Evolutionary conservation across 2,329 filamentous ascomycete genomes (phyloP), one percentile per base, ranked within the genome.

Genomic region (Chrysosporium keratinophilum): DNA sequence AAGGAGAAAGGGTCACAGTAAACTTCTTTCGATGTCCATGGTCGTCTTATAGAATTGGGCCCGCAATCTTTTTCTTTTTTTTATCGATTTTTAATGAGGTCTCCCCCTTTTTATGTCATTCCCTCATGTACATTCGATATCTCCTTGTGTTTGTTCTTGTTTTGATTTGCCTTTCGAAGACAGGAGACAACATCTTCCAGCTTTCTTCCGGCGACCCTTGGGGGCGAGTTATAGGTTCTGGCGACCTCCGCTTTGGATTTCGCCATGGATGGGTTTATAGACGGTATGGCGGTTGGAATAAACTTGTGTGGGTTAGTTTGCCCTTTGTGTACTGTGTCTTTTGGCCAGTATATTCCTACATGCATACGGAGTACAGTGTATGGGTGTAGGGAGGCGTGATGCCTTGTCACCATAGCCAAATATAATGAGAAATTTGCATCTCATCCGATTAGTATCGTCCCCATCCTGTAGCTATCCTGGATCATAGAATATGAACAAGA

Each of bases 1-100:
- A 49, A 60, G 33, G 61, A 66, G 5, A 59, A 63, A 41, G 67
- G 66, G 57, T 64, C 67, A 59, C 41, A 59, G 14, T 54, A 49
- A 51, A 34, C 9, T 17, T 19, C 23, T 14, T 43, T 15, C 17
- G 41, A 12, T 23, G n/a, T 15, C 19, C 10, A n/a, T 33, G 44
- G n/a, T n/a, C 33, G 12, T 28, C n/a, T 14, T 17, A 14, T 7
- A 45, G 23, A 33, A 10, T 47, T 47, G 23, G 23, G 23, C 23
- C 3, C 23, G 23, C 33, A 4, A 14, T 33, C 4, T 10, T 14
- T 47, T 9, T 3, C 44, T n/a, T 17, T 34, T 35, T 15, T 44
- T n/a, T 31, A 11, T 31, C 33, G 47, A 33, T 41, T 15, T 15
- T n/a, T 42, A 17, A 11, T 12, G 43, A 10, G 15, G 35, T 43